A percentile compares a stretch with the other conserved stretches of the same genome.
phyloP scores from a whole-genome alignment of 164 flowering plant genomes.

The Vitis rotundifolia region DNA sequence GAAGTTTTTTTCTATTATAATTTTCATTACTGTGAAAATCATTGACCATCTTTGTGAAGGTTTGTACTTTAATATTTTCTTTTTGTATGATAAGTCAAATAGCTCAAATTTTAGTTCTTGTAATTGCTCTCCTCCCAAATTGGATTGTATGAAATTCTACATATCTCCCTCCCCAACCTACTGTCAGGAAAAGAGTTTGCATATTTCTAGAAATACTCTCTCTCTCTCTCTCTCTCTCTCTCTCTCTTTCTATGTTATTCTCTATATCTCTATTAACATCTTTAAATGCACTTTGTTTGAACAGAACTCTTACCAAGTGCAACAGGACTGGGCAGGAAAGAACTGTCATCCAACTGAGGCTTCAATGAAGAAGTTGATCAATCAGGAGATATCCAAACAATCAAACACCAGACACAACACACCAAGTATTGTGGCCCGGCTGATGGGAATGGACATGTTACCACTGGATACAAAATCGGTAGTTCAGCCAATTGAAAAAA shows the following conservation, averaged over 20 bases:
- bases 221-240: not conserved
- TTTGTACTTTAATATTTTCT: not conserved
- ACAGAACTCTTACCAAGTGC: constrained; percentile 49
- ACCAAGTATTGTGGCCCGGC: constrained; percentile 84
- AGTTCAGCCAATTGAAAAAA: constrained; percentile 34
- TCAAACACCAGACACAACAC: constrained; percentile 44
- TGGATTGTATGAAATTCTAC: too few species aligned
- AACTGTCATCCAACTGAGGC: constrained; percentile 43
- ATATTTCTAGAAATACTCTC: not conserved
- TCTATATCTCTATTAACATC: too few species aligned
- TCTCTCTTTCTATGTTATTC: too few species aligned
- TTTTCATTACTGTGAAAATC: not conserved
- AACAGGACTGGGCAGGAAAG: constrained; percentile 37
- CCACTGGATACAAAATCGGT: constrained; percentile 50
- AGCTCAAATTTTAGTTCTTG: too few species aligned
- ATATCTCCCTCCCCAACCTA: not conserved
- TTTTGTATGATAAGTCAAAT: not conserved
- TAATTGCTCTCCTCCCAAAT: too few species aligned
- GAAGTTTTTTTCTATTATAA: not conserved
- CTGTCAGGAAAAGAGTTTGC: not conserved
- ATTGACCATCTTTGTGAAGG: not conserved
- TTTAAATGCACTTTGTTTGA: not conserved
- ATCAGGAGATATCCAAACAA: constrained; percentile 60
- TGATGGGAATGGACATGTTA: constrained; percentile 85
- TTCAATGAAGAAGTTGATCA: constrained; percentile 75